Evolutionary conservation across 139 green algal species (phyloP).

Genomic region (Penium margaritaceum): DNA sequence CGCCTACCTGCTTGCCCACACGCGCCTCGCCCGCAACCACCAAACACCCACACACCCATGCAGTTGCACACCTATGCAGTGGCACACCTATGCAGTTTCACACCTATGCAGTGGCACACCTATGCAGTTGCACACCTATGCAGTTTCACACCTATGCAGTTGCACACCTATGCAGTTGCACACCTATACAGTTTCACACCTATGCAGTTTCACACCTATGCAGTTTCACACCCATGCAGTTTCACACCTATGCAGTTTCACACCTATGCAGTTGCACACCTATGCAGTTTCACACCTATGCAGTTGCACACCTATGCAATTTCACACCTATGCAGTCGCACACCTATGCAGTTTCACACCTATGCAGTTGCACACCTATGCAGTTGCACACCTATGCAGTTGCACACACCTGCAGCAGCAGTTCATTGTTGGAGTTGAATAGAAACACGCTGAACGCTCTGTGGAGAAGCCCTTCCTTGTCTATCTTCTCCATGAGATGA

Average conservation of each 20-base stretch:
- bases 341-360: not conserved
- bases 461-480: conserved; percentile 61
- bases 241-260: not conserved
- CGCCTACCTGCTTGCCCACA: too few species aligned
- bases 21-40: too few species aligned
- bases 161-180: too few species aligned
- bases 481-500: conserved; percentile 43
- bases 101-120: too few species aligned
- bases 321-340: not conserved
- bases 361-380: not conserved
- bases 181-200: too few species aligned
- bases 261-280: not conserved
- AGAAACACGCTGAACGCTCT: conserved; percentile 93
- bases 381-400: not conserved
- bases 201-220: too few species aligned
- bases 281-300: not conserved
- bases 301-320: not conserved
- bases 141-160: too few species aligned
- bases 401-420: conserved; percentile 73
- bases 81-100: too few species aligned
- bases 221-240: not conserved
- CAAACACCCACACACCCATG: too few species aligned
- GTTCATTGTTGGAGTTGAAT: conserved; percentile 72
- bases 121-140: too few species aligned
- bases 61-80: too few species aligned